Percentiles rank a stretch among this genome's conserved stretches.
Evolutionary conservation across 805 yeast genomes (phyloP).

Genomic region (Tetrapisispora namnaoensis): DNA sequence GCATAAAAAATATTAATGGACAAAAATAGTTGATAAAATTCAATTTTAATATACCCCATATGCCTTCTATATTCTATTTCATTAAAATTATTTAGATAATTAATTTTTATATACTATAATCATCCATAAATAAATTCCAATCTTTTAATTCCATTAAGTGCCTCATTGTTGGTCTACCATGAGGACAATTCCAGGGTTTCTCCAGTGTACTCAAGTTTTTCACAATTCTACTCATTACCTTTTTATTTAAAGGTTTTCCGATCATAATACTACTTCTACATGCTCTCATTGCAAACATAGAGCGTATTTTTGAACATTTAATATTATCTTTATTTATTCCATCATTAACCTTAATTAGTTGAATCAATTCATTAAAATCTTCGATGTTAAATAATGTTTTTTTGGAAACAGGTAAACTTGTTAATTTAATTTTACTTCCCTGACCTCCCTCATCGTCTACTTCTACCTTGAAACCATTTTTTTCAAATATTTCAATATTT

Average conservation of each 20-base stretch:
- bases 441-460: conserved; percentile 43
- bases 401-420: conserved; percentile 66
- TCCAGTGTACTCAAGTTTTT: conserved; percentile 58
- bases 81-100: not conserved
- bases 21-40: not conserved
- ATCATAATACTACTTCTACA: conserved; percentile 92
- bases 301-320: conserved; percentile 67
- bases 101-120: conserved; percentile 27
- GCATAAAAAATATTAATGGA: not conserved
- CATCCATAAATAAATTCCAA: conserved; percentile 37
- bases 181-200: conserved; percentile 97
- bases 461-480: conserved; percentile 66
- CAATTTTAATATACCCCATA: not conserved
- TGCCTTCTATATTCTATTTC: not conserved
- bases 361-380: conserved; percentile 69
- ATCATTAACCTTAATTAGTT: conserved; percentile 49
- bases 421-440: conserved; percentile 46
- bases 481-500: conserved; percentile 43
- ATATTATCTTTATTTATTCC: conserved; percentile 30
- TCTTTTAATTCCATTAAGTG: conserved; percentile 59
- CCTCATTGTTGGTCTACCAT: conserved; percentile 95
- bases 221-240: conserved; percentile 62
- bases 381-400: conserved; percentile 51
- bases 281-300: conserved; percentile 90
- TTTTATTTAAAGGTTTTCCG: conserved; percentile 54